phyloP scores from a whole-genome alignment of 208 protist species.

The Leishmania amazonensis region DNA sequence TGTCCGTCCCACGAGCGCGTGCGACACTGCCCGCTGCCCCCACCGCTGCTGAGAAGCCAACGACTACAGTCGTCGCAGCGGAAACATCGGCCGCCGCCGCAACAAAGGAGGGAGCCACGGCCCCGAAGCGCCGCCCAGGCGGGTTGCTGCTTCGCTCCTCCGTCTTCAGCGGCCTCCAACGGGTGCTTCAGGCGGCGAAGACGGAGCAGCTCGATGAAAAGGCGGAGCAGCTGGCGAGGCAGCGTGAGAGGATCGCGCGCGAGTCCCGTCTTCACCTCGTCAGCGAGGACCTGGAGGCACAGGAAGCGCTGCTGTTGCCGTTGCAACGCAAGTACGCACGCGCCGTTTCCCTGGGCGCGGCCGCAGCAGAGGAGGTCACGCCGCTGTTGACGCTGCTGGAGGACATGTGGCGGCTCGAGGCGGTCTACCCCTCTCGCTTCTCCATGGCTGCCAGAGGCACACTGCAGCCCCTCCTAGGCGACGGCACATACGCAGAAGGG shows the following conservation, averaged over 20 bases:
- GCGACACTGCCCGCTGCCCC: background rate
- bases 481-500: background rate
- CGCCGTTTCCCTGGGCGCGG: slow-evolving; percentile 32
- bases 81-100: background rate
- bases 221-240: slow-evolving; percentile 38
- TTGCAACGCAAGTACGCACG: slow-evolving; percentile 54
- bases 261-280: slow-evolving; percentile 62
- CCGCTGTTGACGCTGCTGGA: slow-evolving; percentile 47
- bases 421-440: slow-evolving; percentile 67
- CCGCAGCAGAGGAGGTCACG: slow-evolving; percentile 21
- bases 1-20: background rate
- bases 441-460: slow-evolving; percentile 46
- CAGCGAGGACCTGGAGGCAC: slow-evolving; percentile 53
- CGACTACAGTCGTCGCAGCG: background rate
- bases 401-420: slow-evolving; percentile 69
- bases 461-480: slow-evolving; percentile 17
- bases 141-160: slow-evolving; percentile 44
- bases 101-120: slow-evolving; percentile 12
- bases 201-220: slow-evolving; percentile 54
- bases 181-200: slow-evolving; percentile 54
- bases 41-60: background rate
- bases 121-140: slow-evolving; percentile 23
- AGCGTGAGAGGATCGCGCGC: slow-evolving; percentile 68
- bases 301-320: slow-evolving; percentile 49
- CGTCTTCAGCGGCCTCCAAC: slow-evolving; percentile 74